Conservation (phyloP, 2,329 filamentous ascomycete species). For the Aspergillus calidoustus region DNA sequence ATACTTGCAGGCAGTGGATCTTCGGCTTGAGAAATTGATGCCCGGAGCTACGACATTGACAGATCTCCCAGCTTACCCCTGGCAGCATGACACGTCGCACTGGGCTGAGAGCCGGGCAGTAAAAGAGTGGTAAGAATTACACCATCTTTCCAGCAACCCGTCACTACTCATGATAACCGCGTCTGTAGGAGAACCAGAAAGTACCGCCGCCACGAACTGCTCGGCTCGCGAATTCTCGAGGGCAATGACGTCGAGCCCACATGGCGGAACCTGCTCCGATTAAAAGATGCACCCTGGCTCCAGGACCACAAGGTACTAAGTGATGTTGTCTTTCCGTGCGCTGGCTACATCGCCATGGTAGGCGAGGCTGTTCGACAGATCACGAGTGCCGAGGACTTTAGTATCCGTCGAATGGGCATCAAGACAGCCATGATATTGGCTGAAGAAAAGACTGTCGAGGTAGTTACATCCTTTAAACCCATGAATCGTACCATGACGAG, state of each 20-base stretch:
- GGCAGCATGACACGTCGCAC: background rate
- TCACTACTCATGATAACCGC: background rate
- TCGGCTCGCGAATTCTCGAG: constrained; percentile 37
- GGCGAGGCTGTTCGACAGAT: constrained; percentile 43
- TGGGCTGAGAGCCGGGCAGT: background rate
- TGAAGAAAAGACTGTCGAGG: constrained; percentile 22
- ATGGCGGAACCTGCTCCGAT: constrained; percentile 46
- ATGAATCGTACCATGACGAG: constrained; percentile 17
- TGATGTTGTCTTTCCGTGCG: constrained; percentile 49
- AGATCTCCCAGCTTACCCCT: background rate
- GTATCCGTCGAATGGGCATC: constrained; percentile 24
- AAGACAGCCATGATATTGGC: constrained; percentile 28
- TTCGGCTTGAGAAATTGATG: background rate
- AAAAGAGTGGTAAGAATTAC: background rate
- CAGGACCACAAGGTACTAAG: constrained; percentile 44
- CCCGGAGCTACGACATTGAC: background rate
- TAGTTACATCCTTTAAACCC: constrained; percentile 26
- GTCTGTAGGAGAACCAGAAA: background rate
- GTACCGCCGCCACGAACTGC: constrained; percentile 29
- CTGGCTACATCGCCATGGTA: constrained; percentile 51
- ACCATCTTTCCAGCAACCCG: too few relatives aligned
- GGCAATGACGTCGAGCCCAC: constrained; percentile 34
- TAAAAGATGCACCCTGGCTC: constrained; percentile 13
- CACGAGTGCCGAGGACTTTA: constrained; percentile 3
- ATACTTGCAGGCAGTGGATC: background rate